Evolutionary conservation across 345 rosid genomes (phyloP).

Genomic region (Schrenkiella parvula): DNA sequence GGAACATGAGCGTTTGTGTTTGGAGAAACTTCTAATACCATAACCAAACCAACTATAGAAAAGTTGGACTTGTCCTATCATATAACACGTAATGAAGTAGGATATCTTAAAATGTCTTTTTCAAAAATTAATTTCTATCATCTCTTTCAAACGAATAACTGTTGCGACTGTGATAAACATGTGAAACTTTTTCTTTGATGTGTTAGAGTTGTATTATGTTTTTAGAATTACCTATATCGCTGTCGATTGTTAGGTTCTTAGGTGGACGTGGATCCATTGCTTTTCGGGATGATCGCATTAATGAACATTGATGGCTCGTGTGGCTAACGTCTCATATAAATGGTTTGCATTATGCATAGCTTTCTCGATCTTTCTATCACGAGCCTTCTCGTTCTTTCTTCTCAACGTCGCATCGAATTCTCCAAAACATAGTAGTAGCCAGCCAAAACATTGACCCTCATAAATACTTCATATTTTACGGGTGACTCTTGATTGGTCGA

Average conservation of each 20-base stretch:
- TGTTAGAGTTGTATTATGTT: not conserved
- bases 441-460: not conserved
- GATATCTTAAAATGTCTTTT: not conserved
- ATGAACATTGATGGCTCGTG: not conserved
- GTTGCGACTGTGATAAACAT: not conserved
- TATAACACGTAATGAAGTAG: not conserved
- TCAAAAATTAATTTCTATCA: not conserved
- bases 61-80: not conserved
- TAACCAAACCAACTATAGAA: not conserved
- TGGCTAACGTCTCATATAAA: not conserved
- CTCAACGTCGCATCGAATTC: not conserved
- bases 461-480: not conserved
- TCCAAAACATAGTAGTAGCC: not conserved
- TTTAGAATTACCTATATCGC: not conserved
- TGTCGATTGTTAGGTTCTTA: constrained; percentile 5
- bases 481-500: not conserved
- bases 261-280: constrained; percentile 3
- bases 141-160: not conserved
- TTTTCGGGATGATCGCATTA: not conserved
- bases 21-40: not conserved
- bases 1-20: not conserved
- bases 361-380: not conserved
- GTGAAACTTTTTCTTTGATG: constrained; percentile 9
- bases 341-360: not conserved
- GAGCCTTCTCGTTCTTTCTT: not conserved